Evolutionary conservation across 371 early-diverging fungal genomes (phyloP).

Genomic region (Fennellomyces sp.): DNA sequence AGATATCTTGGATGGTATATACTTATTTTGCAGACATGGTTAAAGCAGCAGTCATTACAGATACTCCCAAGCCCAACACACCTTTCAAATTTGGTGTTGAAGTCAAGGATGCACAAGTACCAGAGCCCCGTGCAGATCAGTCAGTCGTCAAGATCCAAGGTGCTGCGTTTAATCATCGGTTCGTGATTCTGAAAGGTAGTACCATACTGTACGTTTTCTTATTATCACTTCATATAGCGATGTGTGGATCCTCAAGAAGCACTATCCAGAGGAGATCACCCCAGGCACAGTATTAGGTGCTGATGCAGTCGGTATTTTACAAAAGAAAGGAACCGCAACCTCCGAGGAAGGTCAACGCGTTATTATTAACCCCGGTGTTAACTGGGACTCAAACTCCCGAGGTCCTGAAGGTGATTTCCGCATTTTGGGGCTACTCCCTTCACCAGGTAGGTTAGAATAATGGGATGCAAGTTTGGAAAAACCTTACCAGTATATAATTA

Average conservation of each 20-base stretch:
- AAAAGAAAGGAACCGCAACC: conserved; percentile 11
- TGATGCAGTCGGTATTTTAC: conserved; percentile 66
- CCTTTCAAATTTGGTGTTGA: conserved; percentile 30
- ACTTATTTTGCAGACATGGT: no score
- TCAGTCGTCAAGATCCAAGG: conserved; percentile 62
- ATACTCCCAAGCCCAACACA: no score
- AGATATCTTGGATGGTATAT: no score
- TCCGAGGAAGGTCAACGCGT: conserved; percentile 45
- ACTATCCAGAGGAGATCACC: conserved; percentile 41
- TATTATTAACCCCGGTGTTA: conserved; percentile 56
- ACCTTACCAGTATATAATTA: conserved; percentile 2
- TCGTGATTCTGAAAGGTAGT: neutral
- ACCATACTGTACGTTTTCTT: no score
- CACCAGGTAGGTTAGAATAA: conserved; percentile 38
- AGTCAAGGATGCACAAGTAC: conserved; percentile 13
- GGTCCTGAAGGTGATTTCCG: conserved; percentile 64
- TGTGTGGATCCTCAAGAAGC: conserved; percentile 64
- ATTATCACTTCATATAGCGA: conserved; percentile 38
- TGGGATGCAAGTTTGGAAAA: neutral
- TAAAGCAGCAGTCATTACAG: no score
- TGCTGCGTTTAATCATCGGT: conserved; percentile 73
- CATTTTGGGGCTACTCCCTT: conserved; percentile 62
- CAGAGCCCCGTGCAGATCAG: conserved; percentile 27
- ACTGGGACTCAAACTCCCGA: conserved; percentile 61
- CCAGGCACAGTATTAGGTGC: conserved; percentile 58